These are phyloP conservation scores for Russula dissimulans DNA, from an alignment of 768 basidiomycete species.

Conservation along the genomic window DNA sequence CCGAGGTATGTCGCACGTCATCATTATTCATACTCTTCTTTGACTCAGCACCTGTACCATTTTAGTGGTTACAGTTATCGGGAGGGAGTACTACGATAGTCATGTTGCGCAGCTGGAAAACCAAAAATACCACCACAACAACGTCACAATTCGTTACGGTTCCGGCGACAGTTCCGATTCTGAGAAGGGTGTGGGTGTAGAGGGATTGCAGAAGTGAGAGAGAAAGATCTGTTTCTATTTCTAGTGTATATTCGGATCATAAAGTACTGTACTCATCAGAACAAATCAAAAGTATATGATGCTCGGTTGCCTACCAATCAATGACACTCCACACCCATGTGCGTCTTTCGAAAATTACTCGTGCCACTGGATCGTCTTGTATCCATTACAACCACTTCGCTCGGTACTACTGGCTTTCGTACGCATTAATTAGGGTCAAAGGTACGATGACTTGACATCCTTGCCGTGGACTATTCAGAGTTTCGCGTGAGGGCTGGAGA, in stretches of 20 bases:
- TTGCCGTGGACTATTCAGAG: background rate
- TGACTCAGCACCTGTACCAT: background rate
- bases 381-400: background rate
- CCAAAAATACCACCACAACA: background rate
- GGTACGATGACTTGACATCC: background rate
- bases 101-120: conserved; percentile 11
- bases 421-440: background rate
- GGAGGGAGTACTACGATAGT: background rate
- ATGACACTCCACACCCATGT: background rate
- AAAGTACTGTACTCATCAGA: background rate
- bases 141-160: background rate
- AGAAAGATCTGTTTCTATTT: too few species aligned
- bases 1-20: conserved; percentile 18
- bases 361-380: background rate
- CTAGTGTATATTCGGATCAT: background rate
- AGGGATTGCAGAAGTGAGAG: background rate
- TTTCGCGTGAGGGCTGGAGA: conserved; percentile 29
- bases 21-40: background rate
- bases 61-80: conserved; percentile 7
- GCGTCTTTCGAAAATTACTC: background rate
- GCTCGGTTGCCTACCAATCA: background rate
- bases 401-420: background rate
- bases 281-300: background rate
- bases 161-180: background rate
- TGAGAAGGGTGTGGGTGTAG: background rate